phyloP scores from a whole-genome alignment of 306 rosid species.

The Pyrus bretschneideri region DNA sequence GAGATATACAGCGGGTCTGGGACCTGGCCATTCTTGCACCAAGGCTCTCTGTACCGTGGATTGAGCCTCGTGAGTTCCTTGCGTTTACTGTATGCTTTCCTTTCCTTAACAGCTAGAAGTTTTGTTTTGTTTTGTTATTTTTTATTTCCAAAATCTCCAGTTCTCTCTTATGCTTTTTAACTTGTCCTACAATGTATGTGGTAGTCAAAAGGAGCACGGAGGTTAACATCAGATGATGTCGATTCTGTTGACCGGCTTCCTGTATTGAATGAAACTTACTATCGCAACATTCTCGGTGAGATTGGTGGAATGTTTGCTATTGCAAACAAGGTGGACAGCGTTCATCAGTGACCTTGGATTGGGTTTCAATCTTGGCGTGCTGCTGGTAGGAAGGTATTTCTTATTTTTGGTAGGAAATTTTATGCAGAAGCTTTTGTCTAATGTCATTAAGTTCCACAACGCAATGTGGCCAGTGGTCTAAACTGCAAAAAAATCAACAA shows the following conservation, averaged over 20 bases:
- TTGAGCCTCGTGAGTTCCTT: slow-evolving; percentile 75
- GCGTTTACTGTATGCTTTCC: not conserved
- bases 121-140: not conserved
- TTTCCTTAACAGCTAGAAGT: not conserved
- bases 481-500: not conserved
- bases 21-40: slow-evolving; percentile 88
- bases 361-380: slow-evolving; percentile 99
- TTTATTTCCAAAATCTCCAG: not conserved
- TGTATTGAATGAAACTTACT: slow-evolving; percentile 52
- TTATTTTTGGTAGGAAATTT: slow-evolving; percentile 18
- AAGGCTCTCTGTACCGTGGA: slow-evolving; percentile 93
- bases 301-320: slow-evolving; percentile 94
- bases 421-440: not conserved
- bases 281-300: slow-evolving; percentile 74
- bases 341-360: slow-evolving; percentile 94
- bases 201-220: slow-evolving; percentile 70
- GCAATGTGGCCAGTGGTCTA: not conserved
- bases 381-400: slow-evolving; percentile 91
- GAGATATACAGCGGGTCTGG: slow-evolving; percentile 87
- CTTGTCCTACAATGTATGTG: slow-evolving; percentile 20
- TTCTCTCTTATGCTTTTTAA: not conserved
- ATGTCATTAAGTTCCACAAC: not conserved
- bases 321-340: slow-evolving; percentile 72
- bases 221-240: slow-evolving; percentile 90
- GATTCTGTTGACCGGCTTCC: slow-evolving; percentile 77